Evolutionary conservation across 805 yeast genomes (phyloP).

Genomic region (Starmerella davenportii): DNA sequence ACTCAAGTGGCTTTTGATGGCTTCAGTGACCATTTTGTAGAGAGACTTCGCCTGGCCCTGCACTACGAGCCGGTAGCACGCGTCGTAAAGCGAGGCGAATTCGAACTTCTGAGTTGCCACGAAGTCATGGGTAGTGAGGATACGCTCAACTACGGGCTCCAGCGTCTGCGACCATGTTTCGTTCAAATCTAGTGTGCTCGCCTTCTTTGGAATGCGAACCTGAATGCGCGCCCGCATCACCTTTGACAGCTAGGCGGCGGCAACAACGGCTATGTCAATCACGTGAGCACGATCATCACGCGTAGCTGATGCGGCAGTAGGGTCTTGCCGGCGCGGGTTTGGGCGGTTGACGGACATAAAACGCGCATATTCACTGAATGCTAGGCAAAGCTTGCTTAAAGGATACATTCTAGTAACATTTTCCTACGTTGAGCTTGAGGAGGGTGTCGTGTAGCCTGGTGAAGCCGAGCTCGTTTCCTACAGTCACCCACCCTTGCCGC

Average conservation of each 20-base stretch:
- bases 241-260: no score
- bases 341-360: no score
- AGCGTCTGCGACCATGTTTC: conserved; percentile 12
- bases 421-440: conserved; percentile 1
- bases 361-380: no score
- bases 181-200: conserved; percentile 9
- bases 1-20: conserved; percentile 3
- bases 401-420: no score
- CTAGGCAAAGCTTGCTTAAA: no score
- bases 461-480: conserved; percentile 16
- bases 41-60: conserved; percentile 16
- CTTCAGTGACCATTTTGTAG: conserved; percentile 8
- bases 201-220: conserved; percentile 15
- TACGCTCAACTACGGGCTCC: conserved; percentile 16
- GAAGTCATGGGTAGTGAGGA: conserved; percentile 3
- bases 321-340: no score
- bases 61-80: conserved; percentile 14
- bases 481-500: conserved; percentile 71
- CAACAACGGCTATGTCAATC: no score
- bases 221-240: conserved; percentile 11
- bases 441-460: conserved; percentile 9
- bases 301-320: no score
- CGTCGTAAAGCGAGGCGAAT: conserved; percentile 13
- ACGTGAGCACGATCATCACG: no score
- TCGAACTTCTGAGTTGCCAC: conserved; percentile 5